A percentile compares a stretch with the other conserved stretches of the same genome.
Conservation (phyloP, 371 early-diverging fungal genomes). For the Blakeslea trispora region DNA sequence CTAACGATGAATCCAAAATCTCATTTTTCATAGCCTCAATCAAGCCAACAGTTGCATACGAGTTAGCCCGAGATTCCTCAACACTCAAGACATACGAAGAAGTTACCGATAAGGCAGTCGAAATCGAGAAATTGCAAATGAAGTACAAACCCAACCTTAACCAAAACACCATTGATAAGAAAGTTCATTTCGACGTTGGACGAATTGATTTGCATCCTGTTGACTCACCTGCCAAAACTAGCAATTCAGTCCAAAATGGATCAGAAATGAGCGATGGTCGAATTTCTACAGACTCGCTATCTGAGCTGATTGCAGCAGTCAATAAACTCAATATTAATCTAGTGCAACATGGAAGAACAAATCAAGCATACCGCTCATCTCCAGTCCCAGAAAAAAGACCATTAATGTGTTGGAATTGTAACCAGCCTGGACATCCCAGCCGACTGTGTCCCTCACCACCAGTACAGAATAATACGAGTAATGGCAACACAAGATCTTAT, state of each 20-base stretch:
- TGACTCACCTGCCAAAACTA: not conserved
- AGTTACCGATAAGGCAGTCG: not conserved
- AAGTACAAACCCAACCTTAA: not conserved
- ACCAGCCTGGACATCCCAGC: not conserved
- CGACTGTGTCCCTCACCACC: not conserved
- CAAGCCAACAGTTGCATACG: not conserved
- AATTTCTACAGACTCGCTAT: not conserved
- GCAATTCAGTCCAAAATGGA: not conserved
- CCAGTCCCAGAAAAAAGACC: not conserved
- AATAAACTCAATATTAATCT: constrained; percentile 1
- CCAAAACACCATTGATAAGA: not conserved
- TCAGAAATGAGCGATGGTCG: not conserved
- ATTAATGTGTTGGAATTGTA: constrained; percentile 1
- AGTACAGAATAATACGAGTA: not conserved
- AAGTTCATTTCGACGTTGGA: not conserved
- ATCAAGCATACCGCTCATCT: not conserved
- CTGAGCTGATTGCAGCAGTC: not conserved
- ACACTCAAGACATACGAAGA: not conserved
- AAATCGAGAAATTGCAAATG: not conserved
- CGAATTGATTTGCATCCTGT: not conserved
- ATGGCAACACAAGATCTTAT: not conserved
- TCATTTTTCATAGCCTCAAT: not conserved
- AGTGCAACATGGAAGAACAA: not conserved
- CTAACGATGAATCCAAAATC: not conserved
- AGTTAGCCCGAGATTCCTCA: not conserved